phyloP scores from a whole-genome alignment of 2,329 filamentous ascomycete species.

The Diplodia sapinea region DNA sequence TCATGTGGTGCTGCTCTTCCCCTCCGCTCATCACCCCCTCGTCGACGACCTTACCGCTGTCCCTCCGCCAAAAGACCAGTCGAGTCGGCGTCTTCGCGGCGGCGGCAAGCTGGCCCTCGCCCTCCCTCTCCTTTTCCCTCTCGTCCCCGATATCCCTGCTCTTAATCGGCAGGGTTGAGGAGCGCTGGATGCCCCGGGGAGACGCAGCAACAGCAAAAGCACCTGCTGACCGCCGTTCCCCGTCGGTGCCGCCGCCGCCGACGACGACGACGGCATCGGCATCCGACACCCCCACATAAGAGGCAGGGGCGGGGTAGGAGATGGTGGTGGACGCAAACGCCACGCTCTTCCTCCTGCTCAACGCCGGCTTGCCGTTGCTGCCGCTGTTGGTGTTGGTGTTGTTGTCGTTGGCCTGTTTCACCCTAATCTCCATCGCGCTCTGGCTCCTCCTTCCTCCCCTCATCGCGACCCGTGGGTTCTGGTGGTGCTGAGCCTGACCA shows the following conservation, averaged over 20 bases:
- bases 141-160: neutral
- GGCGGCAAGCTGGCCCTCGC: neutral
- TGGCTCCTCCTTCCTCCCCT: neutral
- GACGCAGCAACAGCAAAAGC: neutral
- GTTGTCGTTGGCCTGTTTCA: neutral
- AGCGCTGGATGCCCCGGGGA: neutral
- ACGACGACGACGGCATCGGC: neutral
- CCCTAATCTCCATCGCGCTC: neutral
- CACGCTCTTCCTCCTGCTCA: slow-evolving; percentile 11
- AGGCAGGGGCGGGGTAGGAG: neutral
- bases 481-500: neutral
- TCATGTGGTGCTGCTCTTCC: neutral
- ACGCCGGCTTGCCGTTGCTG: neutral
- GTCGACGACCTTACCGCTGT: neutral
- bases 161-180: neutral
- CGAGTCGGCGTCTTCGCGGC: neutral
- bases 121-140: neutral
- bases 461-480: neutral
- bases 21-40: neutral
- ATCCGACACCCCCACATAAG: neutral
- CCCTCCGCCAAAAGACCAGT: slow-evolving; percentile 15
- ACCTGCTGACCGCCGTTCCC: neutral
- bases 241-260: no score
- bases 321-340: neutral
- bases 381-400: no score